Evolutionary conservation across 2,329 filamentous ascomycete genomes (phyloP).

Genomic region (Stemphylium lycopersici): DNA sequence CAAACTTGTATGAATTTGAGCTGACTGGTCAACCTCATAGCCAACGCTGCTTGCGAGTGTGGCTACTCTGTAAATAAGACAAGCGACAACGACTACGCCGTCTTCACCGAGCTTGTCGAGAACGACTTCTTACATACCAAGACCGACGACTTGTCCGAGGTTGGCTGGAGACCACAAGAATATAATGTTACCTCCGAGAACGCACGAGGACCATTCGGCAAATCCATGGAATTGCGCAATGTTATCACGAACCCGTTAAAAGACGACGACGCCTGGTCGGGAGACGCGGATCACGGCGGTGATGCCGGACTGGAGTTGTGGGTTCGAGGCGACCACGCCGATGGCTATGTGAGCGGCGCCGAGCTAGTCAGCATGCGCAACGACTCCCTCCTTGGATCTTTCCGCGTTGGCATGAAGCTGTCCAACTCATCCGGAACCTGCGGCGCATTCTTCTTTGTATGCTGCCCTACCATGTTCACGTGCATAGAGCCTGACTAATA

Average conservation of each 20-base stretch:
- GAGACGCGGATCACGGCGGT: slow-evolving; percentile 53
- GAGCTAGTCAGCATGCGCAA: slow-evolving; percentile 67
- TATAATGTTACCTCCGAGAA: slow-evolving; percentile 68
- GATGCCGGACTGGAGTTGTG: slow-evolving; percentile 48
- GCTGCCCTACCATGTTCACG: slow-evolving; percentile 6
- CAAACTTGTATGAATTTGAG: background rate
- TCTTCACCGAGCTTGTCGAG: slow-evolving; percentile 74
- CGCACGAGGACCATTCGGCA: slow-evolving; percentile 69
- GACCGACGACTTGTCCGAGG: slow-evolving; percentile 51
- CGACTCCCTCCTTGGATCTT: slow-evolving; percentile 74
- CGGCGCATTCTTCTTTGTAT: slow-evolving; percentile 79
- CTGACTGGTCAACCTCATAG: slow-evolving; percentile 21
- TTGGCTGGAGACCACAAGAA: slow-evolving; percentile 69
- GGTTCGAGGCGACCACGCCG: slow-evolving; percentile 43
- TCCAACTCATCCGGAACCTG: slow-evolving; percentile 70
- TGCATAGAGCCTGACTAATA: slow-evolving; percentile 12
- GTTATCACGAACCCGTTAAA: slow-evolving; percentile 60
- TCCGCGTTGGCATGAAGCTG: slow-evolving; percentile 70
- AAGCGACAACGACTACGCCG: slow-evolving; percentile 46
- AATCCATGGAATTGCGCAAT: slow-evolving; percentile 65
- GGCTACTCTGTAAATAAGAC: slow-evolving; percentile 67
- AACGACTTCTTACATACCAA: slow-evolving; percentile 71
- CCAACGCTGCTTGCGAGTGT: slow-evolving; percentile 68
- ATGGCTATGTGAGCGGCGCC: slow-evolving; percentile 64
- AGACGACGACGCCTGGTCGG: slow-evolving; percentile 52